Evolutionary conservation across 331 rosid genomes (phyloP).

Genomic region (Spiraea crenata): DNA sequence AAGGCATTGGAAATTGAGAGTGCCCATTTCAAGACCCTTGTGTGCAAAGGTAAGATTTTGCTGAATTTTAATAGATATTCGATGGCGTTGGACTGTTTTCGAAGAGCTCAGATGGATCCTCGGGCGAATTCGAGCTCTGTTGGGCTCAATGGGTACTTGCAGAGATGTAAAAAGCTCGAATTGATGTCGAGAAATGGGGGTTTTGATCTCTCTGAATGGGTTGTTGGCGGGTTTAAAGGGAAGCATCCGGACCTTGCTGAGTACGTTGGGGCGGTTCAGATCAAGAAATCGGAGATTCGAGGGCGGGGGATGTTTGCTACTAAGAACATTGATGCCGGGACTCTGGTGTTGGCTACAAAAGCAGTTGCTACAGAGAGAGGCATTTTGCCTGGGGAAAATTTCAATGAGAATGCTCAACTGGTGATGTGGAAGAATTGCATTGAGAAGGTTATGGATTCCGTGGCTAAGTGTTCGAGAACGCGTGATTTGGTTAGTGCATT

Average conservation of each 20-base stretch:
- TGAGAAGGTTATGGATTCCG: conserved; percentile 45
- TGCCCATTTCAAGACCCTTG: conserved; percentile 72
- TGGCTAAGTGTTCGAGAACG: conserved; percentile 41
- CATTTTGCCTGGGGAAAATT: conserved; percentile 51
- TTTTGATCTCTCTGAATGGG: conserved; percentile 80
- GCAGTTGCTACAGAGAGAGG: conserved; percentile 79
- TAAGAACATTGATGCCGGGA: conserved; percentile 74
- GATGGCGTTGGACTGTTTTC: conserved; percentile 57
- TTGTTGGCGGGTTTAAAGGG: conserved; percentile 48
- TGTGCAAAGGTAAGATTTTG: conserved; percentile 85
- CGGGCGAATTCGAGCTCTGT: conserved; percentile 47
- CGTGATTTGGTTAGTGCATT: conserved; percentile 43
- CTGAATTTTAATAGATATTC: conserved; percentile 61
- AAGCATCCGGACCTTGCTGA: conserved; percentile 79
- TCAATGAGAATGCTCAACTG: conserved; percentile 69
- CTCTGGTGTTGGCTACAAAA: conserved; percentile 55
- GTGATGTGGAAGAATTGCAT: conserved; percentile 88
- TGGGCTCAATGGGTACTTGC: conserved; percentile 50
- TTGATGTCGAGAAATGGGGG: conserved; percentile 61
- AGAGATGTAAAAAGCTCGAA: conserved; percentile 71
- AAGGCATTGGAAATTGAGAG: conserved; percentile 53
- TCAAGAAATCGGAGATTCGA: conserved; percentile 59
- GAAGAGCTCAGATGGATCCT: conserved; percentile 49
- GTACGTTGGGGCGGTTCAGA: conserved; percentile 61
- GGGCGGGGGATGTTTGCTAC: conserved; percentile 75